Percentiles rank a stretch among this genome's conserved stretches.
Evolutionary conservation across 176 grass and related monocot genomes (phyloP).

Genomic region (Canna indica): DNA sequence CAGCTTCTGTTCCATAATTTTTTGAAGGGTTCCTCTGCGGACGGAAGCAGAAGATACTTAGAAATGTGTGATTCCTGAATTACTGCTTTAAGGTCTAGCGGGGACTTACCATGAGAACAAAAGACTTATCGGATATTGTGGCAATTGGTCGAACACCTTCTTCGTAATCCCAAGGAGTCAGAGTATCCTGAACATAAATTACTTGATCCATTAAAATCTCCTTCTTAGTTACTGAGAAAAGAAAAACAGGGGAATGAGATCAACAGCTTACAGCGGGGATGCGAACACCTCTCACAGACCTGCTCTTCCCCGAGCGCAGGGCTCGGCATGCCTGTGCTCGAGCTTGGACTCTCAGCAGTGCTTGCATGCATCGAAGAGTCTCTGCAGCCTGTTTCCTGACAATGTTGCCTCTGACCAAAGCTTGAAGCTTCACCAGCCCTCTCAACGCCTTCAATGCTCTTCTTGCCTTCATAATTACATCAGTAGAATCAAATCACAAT

Average conservation of each 20-base stretch:
- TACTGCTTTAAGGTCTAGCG: not conserved
- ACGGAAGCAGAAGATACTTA: not conserved
- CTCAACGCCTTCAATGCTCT: constrained; percentile 77
- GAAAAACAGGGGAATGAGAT: not conserved
- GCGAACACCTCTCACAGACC: not conserved
- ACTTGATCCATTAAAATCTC: not conserved
- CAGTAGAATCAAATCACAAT: not conserved
- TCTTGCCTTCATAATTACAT: constrained; percentile 47
- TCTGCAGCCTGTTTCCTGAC: constrained; percentile 84
- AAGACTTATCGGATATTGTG: constrained; percentile 36
- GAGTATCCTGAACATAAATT: constrained; percentile 29
- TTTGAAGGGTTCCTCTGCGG: constrained; percentile 38
- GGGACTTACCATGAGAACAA: constrained; percentile 44
- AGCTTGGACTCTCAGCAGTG: constrained; percentile 66
- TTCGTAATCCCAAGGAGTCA: constrained; percentile 60
- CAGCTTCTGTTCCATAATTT: constrained; percentile 32
- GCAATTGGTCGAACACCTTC: constrained; percentile 20
- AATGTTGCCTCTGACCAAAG: constrained; percentile 87
- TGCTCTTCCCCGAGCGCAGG: constrained; percentile 24
- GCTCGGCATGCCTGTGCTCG: constrained; percentile 47
- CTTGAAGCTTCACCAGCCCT: constrained; percentile 91
- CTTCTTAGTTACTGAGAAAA: not conserved
- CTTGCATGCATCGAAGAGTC: constrained; percentile 93
- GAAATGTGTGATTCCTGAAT: too few species aligned
- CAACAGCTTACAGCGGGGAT: not conserved